Evolutionary conservation across 306 rosid species (phyloP), one percentile per base, ranked within the genome.

Genomic region (Datisca glomerata): DNA sequence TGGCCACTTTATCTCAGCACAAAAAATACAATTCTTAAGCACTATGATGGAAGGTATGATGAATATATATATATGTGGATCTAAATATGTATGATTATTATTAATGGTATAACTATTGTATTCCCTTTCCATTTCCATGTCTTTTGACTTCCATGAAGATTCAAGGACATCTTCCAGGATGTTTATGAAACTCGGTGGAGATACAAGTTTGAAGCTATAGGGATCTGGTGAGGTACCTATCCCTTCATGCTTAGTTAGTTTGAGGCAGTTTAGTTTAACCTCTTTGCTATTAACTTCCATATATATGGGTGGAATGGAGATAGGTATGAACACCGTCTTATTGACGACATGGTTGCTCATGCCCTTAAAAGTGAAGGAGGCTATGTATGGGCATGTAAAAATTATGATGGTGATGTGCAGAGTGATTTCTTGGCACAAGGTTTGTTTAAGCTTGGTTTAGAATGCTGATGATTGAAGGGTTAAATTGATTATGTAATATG

Each of bases 1-100:
- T 85, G 96, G 96, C 96, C 96, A 21, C 81, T 85, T 14, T 85
- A 85, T 69, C 96, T 85, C 40, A 85, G 96, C 72, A 85, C 96
- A 50, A 85, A 85, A 58, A 85, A 85, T 50, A 85, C 96, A 13
- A 80, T 85, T 48, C 93, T 85, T 44, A 85, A 85, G 96, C 80
- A 85, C 56, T 85, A 85, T 33, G 96, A 85, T 61, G 96, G 96
- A 72, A 85, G 96, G 96, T 85, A 66, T 47, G 70, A 53, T n/a
- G n/a, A n/a, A n/a, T n/a, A n/a, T n/a, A n/a, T n/a, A n/a, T n/a
- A n/a, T n/a, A n/a, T n/a, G n/a, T n/a, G n/a, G n/a, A n/a, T n/a
- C n/a, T n/a, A n/a, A 33, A 39, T 41, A 49, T 33, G 37, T 36
- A 43, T 19, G 54, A 29, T n/a, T 3, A 6, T 31, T 19, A 3